phyloP scores from a whole-genome alignment of 2,329 filamentous ascomycete species.

The Talaromyces islandicus region DNA sequence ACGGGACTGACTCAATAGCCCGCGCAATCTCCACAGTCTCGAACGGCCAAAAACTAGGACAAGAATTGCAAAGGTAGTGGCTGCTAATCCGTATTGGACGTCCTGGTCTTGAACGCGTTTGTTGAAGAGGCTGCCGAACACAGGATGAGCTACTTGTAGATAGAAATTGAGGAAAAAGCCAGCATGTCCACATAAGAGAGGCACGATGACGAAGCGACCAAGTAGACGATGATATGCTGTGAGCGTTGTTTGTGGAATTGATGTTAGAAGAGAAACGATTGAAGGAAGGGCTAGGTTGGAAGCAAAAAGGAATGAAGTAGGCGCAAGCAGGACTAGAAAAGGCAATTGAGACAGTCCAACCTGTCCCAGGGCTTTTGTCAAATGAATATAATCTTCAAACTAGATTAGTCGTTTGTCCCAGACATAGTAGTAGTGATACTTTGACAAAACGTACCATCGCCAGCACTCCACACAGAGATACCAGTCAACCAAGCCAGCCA shows the following conservation, averaged over 20 bases:
- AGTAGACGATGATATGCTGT: slow-evolving; percentile 54
- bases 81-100: slow-evolving; percentile 51
- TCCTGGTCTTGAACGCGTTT: slow-evolving; percentile 53
- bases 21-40: slow-evolving; percentile 30
- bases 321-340: slow-evolving; percentile 51
- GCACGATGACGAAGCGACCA: slow-evolving; percentile 47
- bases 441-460: slow-evolving; percentile 41
- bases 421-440: background rate
- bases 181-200: slow-evolving; percentile 49
- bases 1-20: slow-evolving; percentile 12
- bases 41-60: slow-evolving; percentile 45
- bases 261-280: slow-evolving; percentile 47
- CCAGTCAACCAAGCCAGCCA: slow-evolving; percentile 51
- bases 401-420: background rate
- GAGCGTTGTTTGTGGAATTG: slow-evolving; percentile 50
- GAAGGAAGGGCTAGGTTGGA: slow-evolving; percentile 43
- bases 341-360: slow-evolving; percentile 56
- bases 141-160: slow-evolving; percentile 37
- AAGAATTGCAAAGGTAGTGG: slow-evolving; percentile 40
- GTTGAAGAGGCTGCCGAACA: slow-evolving; percentile 36
- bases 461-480: slow-evolving; percentile 46
- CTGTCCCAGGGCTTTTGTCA: slow-evolving; percentile 58
- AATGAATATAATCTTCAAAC: slow-evolving; percentile 54
- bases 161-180: slow-evolving; percentile 55
- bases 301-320: slow-evolving; percentile 31